Evolutionary conservation across 768 basidiomycete genomes (phyloP).

Genomic region (Phallus indusiatus): DNA sequence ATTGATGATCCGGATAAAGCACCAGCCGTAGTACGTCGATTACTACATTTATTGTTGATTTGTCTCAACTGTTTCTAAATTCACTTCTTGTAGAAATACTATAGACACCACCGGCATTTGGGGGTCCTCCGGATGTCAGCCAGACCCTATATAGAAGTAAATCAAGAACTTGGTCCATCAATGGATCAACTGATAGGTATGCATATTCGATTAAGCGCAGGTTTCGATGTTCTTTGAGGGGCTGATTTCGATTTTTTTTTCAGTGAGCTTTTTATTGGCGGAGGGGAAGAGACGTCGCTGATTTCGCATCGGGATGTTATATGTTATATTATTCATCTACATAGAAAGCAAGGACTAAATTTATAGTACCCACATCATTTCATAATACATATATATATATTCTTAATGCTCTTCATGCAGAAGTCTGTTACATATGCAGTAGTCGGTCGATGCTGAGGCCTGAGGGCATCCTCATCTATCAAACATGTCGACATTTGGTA

Average conservation of each 20-base stretch:
- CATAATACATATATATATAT: no score
- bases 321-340: neutral
- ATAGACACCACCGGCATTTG: conserved; percentile 25
- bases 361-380: no score
- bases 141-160: conserved; percentile 28
- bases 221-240: neutral
- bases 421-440: no score
- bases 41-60: neutral
- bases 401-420: neutral
- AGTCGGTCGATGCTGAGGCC: no score
- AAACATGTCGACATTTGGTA: no score
- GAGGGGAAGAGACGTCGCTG: conserved; percentile 4
- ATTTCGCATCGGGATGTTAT: neutral
- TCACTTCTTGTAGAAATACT: conserved; percentile 12
- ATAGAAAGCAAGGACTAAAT: neutral
- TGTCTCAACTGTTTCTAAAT: neutral
- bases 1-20: conserved; percentile 20
- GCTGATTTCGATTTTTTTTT: neutral
- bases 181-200: conserved; percentile 28
- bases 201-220: conserved; percentile 5
- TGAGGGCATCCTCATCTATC: no score
- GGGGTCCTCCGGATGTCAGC: conserved; percentile 26
- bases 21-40: conserved; percentile 22
- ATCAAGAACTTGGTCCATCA: conserved; percentile 22
- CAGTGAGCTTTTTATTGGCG: conserved; percentile 11